Evolutionary conservation across 176 grass and related monocot species (phyloP), one percentile per base, ranked within the genome.

Genomic region (Oryza longistaminata): DNA sequence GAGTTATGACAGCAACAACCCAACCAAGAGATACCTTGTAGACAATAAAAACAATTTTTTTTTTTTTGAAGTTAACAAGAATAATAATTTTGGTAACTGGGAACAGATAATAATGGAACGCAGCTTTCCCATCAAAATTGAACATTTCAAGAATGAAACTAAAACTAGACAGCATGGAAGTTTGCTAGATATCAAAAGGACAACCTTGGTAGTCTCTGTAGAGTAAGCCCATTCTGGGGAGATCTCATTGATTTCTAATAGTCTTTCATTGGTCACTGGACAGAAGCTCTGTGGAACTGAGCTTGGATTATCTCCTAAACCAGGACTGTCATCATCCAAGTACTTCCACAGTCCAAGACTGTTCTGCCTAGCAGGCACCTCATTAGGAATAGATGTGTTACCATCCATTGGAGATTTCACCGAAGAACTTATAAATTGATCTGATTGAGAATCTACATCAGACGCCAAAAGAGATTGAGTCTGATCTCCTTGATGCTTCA

Each of bases 181-280:
- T 16, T 86, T 46, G 27, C 25, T 25, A 82, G 42, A 80, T 53
- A 87, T 74, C 64, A 48, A 83, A 76, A 76, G 35, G 25, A 31
- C 66, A 60, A 96, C 96, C 96, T 94, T 99, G 37, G 96, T 89
- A 81, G 89, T 75, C 71, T 84, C 79, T 49, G 86, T 94, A 80
- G 80, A 99, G 88, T 87, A 99, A 87, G 88, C 90, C 93, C 96
- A 99, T 75, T 86, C 86, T 81, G 93, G 94, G 33, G 96, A 96
- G 71, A 94, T 87, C 19, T 99, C 93, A 82, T 84, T 86, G 64
- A 99, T 94, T 82, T 81, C 90, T 84, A 99, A 94, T 71, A 87
- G 10, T 34, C 35, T 87, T 77, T 86, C 52, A 0, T 71, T 66
- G 73, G 46, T 81, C 45, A 76, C 68, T 7, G 73, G 75, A 74